These are phyloP conservation scores for Bipolaris cookei DNA, from an alignment of 2,329 filamentous ascomycete species.

Conservation along the genomic window DNA sequence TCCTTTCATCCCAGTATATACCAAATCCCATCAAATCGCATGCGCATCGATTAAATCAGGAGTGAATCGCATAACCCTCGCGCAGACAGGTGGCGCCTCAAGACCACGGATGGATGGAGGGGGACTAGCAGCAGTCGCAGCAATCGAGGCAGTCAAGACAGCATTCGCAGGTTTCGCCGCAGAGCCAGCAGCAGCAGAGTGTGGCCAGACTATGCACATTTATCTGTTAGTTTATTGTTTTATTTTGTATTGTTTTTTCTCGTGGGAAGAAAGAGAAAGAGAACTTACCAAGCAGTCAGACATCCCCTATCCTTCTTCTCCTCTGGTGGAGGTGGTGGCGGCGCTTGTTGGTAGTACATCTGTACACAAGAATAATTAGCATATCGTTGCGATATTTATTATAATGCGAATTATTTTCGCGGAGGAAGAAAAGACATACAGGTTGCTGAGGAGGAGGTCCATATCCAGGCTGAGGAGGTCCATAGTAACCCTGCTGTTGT, in stretches of 20 bases:
- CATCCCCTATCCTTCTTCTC: constrained; percentile 44
- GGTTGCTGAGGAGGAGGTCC: constrained; percentile 42
- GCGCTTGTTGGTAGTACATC: constrained; percentile 45
- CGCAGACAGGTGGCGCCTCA: no score
- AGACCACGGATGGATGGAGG: background rate
- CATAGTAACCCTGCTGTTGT: constrained; percentile 34
- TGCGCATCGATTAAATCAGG: no score
- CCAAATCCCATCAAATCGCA: no score
- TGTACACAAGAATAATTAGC: constrained; percentile 2
- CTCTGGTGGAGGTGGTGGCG: constrained; percentile 32
- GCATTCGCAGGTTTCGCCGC: constrained; percentile 47
- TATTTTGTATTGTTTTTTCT: background rate
- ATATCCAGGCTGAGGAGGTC: constrained; percentile 32
- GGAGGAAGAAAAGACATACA: constrained; percentile 17
- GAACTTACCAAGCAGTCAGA: constrained; percentile 40
- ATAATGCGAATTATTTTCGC: no score
- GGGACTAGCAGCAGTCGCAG: constrained; percentile 30
- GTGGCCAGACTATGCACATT: constrained; percentile 40
- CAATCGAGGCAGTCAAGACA: constrained; percentile 43
- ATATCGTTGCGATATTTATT: no score
- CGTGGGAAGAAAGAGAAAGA: background rate
- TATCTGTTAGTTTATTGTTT: background rate
- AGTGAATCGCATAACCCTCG: no score
- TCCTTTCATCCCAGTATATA: no score
- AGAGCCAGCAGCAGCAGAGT: constrained; percentile 48